Percentiles rank a stretch among this genome's conserved stretches.
Evolutionary conservation across 2,329 filamentous ascomycete genomes (phyloP).

Genomic region (Diplocarpon rosae): DNA sequence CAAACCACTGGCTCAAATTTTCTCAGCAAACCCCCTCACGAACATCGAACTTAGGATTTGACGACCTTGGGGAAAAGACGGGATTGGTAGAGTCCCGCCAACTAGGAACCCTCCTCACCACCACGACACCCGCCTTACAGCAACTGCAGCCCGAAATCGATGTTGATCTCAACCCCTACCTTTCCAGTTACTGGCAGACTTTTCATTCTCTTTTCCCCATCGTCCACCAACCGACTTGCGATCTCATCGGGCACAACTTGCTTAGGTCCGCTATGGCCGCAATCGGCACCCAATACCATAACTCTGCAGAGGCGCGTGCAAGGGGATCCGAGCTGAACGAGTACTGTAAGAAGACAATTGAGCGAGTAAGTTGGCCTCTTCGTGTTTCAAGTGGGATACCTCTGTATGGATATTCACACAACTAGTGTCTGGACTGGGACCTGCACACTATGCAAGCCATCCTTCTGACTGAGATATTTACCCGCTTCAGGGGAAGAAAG

Average conservation of each 20-base stretch:
- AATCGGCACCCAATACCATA: constrained; percentile 25
- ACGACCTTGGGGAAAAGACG: constrained; percentile 18
- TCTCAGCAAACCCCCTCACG: constrained; percentile 22
- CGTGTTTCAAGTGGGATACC: not conserved
- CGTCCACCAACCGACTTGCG: constrained; percentile 23
- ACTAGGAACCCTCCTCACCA: constrained; percentile 14
- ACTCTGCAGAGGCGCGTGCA: constrained; percentile 19
- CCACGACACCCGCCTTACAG: constrained; percentile 6
- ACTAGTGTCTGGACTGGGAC: constrained; percentile 18
- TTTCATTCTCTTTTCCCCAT: constrained; percentile 23
- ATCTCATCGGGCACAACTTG: constrained; percentile 13
- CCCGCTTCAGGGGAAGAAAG: constrained; percentile 23
- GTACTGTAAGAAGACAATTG: constrained; percentile 20
- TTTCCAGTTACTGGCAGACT: constrained; percentile 22
- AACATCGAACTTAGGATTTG: constrained; percentile 22
- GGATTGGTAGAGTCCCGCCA: constrained; percentile 15
- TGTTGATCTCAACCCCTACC: constrained; percentile 17
- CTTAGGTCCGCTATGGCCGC: constrained; percentile 24
- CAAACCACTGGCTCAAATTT: constrained; percentile 24
- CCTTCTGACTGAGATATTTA: constrained; percentile 25
- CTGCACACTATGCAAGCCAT: constrained; percentile 25
- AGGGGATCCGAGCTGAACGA: constrained; percentile 23
- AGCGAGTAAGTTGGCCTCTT: constrained; percentile 13
- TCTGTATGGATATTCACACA: not conserved
- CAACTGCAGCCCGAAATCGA: constrained; percentile 6